A percentile compares a stretch with the other conserved stretches of the same genome.
phyloP scores from a whole-genome alignment of 192 early-diverging fungal species.

The Coemansia aciculifera region DNA sequence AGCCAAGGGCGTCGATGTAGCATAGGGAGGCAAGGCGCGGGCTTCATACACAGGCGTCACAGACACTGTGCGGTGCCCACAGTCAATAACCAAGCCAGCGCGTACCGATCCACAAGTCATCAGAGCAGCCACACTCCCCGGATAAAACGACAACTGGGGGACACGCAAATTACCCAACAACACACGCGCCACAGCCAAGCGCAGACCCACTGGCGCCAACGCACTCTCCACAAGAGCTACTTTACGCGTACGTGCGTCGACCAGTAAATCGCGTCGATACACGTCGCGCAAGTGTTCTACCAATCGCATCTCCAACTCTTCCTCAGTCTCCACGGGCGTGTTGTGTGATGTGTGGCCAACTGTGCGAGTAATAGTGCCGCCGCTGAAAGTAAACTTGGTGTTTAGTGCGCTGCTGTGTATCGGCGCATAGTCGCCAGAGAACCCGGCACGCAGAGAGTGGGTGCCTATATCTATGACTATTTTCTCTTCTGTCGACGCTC shows the following conservation, averaged over 20 bases:
- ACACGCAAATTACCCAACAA: slow-evolving; percentile 78
- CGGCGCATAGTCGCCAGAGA: slow-evolving; percentile 80
- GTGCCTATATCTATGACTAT: slow-evolving; percentile 88
- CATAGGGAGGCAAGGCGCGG: slow-evolving; percentile 19
- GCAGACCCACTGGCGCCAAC: slow-evolving; percentile 66
- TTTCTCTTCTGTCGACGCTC: slow-evolving; percentile 69
- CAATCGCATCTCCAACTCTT: slow-evolving; percentile 16
- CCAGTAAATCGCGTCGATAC: slow-evolving; percentile 62
- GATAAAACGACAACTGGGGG: slow-evolving; percentile 76
- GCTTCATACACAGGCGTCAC: slow-evolving; percentile 70
- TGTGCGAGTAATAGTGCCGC: not conserved
- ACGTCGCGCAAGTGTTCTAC: slow-evolving; percentile 31
- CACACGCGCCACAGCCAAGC: slow-evolving; percentile 67
- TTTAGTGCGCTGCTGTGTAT: slow-evolving; percentile 55
- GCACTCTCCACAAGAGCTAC: slow-evolving; percentile 80
- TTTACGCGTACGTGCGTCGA: slow-evolving; percentile 81
- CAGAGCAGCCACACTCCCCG: slow-evolving; percentile 68
- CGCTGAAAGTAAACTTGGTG: not conserved
- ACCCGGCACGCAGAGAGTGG: slow-evolving; percentile 78
- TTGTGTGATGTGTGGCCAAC: not conserved
- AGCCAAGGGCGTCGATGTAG: slow-evolving; percentile 16
- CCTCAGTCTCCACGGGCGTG: not conserved
- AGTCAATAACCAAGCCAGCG: slow-evolving; percentile 85
- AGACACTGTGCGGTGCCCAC: slow-evolving; percentile 73
- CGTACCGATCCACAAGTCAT: slow-evolving; percentile 68